Evolutionary conservation across 2,329 filamentous ascomycete species (phyloP), one percentile per base, ranked within the genome.

Genomic region (Leptographium wingfieldii): DNA sequence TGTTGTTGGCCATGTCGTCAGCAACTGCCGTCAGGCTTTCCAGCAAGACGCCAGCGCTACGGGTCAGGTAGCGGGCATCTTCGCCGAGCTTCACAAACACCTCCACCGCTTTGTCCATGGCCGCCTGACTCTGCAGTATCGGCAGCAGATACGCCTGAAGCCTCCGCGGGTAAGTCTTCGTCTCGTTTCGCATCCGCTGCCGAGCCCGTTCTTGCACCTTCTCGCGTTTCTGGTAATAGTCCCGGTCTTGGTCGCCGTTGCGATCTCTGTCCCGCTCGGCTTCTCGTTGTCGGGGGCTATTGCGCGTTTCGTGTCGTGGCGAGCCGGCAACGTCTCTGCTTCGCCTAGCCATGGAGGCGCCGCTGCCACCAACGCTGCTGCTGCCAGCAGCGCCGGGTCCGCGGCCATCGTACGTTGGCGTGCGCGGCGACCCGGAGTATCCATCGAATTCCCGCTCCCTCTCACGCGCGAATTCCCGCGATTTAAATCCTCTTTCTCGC

Each of bases 11-110:
- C 19, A 46, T 33, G 54, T 60, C 60, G 52, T 65, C 63, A n/a
- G 58, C 61, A 7, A 62, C 61, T 1, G 52, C 52, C 2, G 62
- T 58, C 54, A 66, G 58, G 27, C 59, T 64, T 54, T 65, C 61
- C 6, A 66, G 60, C 48, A 66, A 54, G 19, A 58, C 51, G 7
- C 46, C 53, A 2, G 61, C 60, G 49, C 63, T 65, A 51, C 55
- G 55, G 2, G 64, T 60, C 27, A 66, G 60, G 56, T 64, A 65
- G 19, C 63, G 64, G 5, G 57, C 33, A 49, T 65, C 63, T 35
- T 62, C 55, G 55, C 64, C 63, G 3, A 66, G 62, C 61, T 62
- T 63, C 43, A 61, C 11, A 31, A 66, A 64, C 16, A 65, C 53
- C 27, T 64, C 64, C 6, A 53, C 57, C 22, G 61, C 60, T 9